A percentile compares a stretch with the other conserved stretches of the same genome.
These are phyloP conservation scores for Porphyrellus cyaneotinctus DNA, from an alignment of 768 basidiomycete species.

Conservation along the genomic window DNA sequence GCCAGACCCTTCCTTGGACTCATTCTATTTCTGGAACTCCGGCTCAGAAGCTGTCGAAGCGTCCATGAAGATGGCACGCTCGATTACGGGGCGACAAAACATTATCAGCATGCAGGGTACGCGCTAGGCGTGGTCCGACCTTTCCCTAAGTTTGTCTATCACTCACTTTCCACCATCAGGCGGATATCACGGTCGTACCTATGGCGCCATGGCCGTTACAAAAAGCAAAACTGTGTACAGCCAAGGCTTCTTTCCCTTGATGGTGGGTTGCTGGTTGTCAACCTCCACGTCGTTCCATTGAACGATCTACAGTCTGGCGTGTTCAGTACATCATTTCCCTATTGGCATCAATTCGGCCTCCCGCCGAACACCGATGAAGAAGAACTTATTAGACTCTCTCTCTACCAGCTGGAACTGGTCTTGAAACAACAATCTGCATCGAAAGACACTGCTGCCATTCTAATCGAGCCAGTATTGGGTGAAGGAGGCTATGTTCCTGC, in stretches of 20 bases:
- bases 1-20: conserved; percentile 87
- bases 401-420: conserved; percentile 80
- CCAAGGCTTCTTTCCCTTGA: conserved; percentile 71
- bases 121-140: neutral
- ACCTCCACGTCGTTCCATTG: neutral
- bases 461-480: conserved; percentile 90
- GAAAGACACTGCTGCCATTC: conserved; percentile 85
- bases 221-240: conserved; percentile 91
- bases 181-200: conserved; percentile 90
- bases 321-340: conserved; percentile 80
- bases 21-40: conserved; percentile 97
- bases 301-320: conserved; percentile 63
- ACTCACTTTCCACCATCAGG: conserved; percentile 34
- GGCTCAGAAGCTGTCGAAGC: conserved; percentile 93
- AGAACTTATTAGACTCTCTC: conserved; percentile 56
- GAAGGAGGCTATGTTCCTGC: conserved; percentile 96
- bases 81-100: conserved; percentile 76
- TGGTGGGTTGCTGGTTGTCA: conserved; percentile 49
- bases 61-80: conserved; percentile 81
- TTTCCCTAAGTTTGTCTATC: neutral
- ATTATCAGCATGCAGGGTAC: conserved; percentile 87
- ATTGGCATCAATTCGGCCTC: conserved; percentile 82
- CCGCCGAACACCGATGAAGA: conserved; percentile 50
- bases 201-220: conserved; percentile 91
- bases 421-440: conserved; percentile 78